Evolutionary conservation across 805 yeast genomes (phyloP), one percentile per base, ranked within the genome.

Genomic region (Candida jianshihensis): DNA sequence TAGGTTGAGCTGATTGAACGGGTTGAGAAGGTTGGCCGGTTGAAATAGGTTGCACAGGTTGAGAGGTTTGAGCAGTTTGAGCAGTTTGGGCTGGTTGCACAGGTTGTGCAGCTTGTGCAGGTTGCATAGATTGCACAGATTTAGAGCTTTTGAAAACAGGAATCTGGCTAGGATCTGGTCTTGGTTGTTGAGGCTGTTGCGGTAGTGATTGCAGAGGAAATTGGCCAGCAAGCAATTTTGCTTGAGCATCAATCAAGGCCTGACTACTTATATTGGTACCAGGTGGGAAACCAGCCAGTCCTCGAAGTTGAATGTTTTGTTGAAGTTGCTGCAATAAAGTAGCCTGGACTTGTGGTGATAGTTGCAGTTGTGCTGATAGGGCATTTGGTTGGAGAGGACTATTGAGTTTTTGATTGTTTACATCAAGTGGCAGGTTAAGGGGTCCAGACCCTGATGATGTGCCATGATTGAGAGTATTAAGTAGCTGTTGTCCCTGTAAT

Each of bases 111-210:
- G 26, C 7, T 26, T 29, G 26, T 11, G 13, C 26, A 12, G 26
- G 26, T n/a, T 9, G 26, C 5, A 12, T 11, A 8, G 31, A 21
- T 26, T 30, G 19, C 13, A 17, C 18, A 26, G 36, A 27, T 17
- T 26, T 35, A 16, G 19, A 22, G 4, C 31, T 28, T 10, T 35
- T 36, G n/a, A 36, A 39, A 5, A 39, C 32, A 4, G 45, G 40
- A 13, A 34, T 37, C 25, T 36, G 40, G 22, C 31, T 35, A 14
- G 25, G 36, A 14, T 21, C 35, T 3, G 25, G 24, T 8, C 26
- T 27, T 19, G 33, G 29, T 18, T 31, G 33, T 9, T 12, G 26
- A 9, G 10, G 26, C n/a, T 24, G 26, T 6, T 34, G 18, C 19
- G 35, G 28, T 19, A 31, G 12, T 3, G 26, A 32, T 10, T 13